Evolutionary conservation across 495 filamentous ascomycete species (phyloP).

Genomic region (Chlorociboria aeruginascens): DNA sequence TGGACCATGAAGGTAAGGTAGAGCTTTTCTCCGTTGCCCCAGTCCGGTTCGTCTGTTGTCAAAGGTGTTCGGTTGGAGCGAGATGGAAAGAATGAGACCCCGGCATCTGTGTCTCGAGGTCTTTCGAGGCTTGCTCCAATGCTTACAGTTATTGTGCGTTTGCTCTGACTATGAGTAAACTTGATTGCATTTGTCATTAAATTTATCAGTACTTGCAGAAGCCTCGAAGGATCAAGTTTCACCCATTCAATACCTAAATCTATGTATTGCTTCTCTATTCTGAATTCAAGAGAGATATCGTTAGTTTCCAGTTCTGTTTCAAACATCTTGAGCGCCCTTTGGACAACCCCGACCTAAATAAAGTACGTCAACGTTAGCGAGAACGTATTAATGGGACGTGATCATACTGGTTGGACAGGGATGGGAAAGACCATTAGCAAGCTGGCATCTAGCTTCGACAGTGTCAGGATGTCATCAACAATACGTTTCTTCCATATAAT

Average conservation of each 20-base stretch:
- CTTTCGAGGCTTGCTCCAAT: slow-evolving; percentile 51
- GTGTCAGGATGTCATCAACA: slow-evolving; percentile 71
- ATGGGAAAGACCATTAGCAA: slow-evolving; percentile 66
- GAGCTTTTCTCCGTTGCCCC: slow-evolving; percentile 55
- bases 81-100: slow-evolving; percentile 41
- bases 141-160: slow-evolving; percentile 53
- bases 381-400: neutral
- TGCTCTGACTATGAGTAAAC: slow-evolving; percentile 50
- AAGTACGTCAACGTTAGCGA: neutral
- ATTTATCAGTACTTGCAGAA: slow-evolving; percentile 72
- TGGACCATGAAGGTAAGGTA: slow-evolving; percentile 66
- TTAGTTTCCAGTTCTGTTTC: slow-evolving; percentile 64
- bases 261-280: slow-evolving; percentile 50
- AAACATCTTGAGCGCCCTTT: slow-evolving; percentile 67
- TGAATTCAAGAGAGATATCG: slow-evolving; percentile 58
- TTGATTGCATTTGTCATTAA: slow-evolving; percentile 74
- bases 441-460: slow-evolving; percentile 78
- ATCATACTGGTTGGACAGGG: slow-evolving; percentile 50
- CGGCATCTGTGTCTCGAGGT: slow-evolving; percentile 29
- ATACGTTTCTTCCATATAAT: slow-evolving; percentile 25
- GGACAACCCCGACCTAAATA: slow-evolving; percentile 36
- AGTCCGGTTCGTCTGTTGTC: slow-evolving; percentile 44
- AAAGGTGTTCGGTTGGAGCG: slow-evolving; percentile 37
- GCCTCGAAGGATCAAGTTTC: slow-evolving; percentile 61
- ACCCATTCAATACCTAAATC: slow-evolving; percentile 62